Conservation (phyloP, 2,329 filamentous ascomycete species). For the Sporothrix curviconia region DNA sequence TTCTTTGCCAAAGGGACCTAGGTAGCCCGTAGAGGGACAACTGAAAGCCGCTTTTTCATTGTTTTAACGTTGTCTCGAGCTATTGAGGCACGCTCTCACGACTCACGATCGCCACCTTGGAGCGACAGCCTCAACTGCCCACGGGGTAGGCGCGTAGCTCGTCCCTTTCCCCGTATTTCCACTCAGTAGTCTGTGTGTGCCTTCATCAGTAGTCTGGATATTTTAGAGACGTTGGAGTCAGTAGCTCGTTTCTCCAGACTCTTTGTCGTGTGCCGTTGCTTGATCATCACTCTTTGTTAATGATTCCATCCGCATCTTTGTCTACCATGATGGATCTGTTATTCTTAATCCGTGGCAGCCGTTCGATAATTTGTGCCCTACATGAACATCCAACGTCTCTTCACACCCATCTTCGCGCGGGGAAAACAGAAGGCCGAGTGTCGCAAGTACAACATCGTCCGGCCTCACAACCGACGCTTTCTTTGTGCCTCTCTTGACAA, state of each 20-base stretch:
- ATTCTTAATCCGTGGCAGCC: not conserved
- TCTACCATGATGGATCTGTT: not conserved
- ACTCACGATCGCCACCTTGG: not conserved
- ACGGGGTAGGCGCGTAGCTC: not conserved
- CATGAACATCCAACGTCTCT: not conserved
- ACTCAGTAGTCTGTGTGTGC: not conserved
- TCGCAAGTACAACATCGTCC: not conserved
- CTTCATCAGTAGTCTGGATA: constrained; percentile 4
- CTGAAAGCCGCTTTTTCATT: too few relatives aligned
- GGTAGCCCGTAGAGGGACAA: too few relatives aligned
- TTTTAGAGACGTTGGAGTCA: not conserved
- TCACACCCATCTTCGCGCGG: not conserved
- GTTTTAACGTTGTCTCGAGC: too few relatives aligned
- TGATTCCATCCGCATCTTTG: not conserved
- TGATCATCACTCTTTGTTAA: not conserved
- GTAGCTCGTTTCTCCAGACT: not conserved
- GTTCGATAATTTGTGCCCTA: not conserved
- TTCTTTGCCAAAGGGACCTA: too few relatives aligned
- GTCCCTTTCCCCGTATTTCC: not conserved
- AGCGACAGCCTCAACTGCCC: not conserved
- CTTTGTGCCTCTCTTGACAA: not conserved
- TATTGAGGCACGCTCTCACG: not conserved
- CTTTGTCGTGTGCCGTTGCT: too few relatives aligned
- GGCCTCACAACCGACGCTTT: not conserved
- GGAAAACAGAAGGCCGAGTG: not conserved